Conservation (phyloP, 331 rosid species). For the Acacia pycnantha region DNA sequence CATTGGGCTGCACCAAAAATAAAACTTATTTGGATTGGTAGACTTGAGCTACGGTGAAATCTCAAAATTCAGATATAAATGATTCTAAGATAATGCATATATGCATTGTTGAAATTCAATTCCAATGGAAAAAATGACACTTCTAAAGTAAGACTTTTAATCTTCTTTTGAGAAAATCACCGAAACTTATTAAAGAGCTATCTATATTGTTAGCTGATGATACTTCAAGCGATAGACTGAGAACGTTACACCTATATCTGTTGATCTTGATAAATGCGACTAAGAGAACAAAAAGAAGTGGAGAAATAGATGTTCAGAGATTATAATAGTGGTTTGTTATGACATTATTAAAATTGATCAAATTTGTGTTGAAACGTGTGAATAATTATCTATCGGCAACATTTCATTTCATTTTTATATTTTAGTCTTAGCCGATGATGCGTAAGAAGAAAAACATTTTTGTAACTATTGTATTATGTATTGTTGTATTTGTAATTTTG, state of each 20-base stretch:
- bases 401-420: not conserved
- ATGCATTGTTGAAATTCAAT: constrained; percentile 13
- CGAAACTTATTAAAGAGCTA: not conserved
- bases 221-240: not conserved
- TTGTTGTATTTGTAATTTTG: not conserved
- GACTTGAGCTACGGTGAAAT: constrained; percentile 9
- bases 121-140: constrained; percentile 11
- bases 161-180: not conserved
- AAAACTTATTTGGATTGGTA: not conserved
- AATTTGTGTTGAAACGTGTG: not conserved
- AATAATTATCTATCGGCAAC: not conserved
- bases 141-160: not conserved
- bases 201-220: constrained; percentile 15
- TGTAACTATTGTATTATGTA: not conserved
- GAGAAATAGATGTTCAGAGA: not conserved
- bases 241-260: not conserved
- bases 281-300: not conserved
- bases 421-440: not conserved
- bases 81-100: not conserved
- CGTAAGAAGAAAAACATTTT: too few relatives aligned
- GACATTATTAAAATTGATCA: not conserved
- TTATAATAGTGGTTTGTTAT: constrained; percentile 3
- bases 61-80: not conserved
- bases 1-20: not conserved
- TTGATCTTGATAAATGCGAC: not conserved